Evolutionary conservation across 805 yeast species (phyloP), one percentile per base, ranked within the genome.

Genomic region (Candida ortonii): DNA sequence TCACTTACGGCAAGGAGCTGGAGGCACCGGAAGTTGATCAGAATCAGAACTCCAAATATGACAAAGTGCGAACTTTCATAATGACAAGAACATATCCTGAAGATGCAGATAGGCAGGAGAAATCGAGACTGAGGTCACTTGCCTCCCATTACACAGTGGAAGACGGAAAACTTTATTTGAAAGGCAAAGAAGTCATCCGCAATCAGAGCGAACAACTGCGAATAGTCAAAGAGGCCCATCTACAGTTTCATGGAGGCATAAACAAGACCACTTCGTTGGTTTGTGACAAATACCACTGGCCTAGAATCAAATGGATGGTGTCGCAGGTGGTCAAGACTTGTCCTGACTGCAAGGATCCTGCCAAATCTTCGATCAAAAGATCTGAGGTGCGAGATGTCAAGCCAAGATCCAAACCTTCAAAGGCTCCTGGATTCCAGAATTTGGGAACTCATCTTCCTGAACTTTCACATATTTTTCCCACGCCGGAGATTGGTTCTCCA

Each of bases 71-170:
- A 50, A 76, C 71, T 43, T 90, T 88, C 55, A 64, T 90, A 38
- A 84, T 81, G 46, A 80, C 93, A 0, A 95, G 96, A 1, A 71
- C 75, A 46, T 90, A 90, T 51, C 98, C 97, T 0, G 82, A 83
- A 15, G 73, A 76, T 65, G 77, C 87, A 16, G 85, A 80, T 49
- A 72, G 96, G 33, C 82, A 75, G 46, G 97, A 88, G 45, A 87
- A 87, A 60, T 82, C 96, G n/a, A 67, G 97, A 36, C 66, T 90
- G 37, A 65, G 98, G 30, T 74, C 94, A 0, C 68, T 77, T 5
- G 84, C 96, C 0, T 78, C 88, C 4, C 87, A 83, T 44, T 93
- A 90, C 57, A 62, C 78, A 9, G 60, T 87, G 1, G 65, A 71
- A 15, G 75, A 80, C 53, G 96, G 93, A 0, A 80, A 78, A 52